Percentiles rank a stretch among this genome's conserved stretches.
Evolutionary conservation across 139 green algal species (phyloP).

Genomic region (Klebsormidium nitens): DNA sequence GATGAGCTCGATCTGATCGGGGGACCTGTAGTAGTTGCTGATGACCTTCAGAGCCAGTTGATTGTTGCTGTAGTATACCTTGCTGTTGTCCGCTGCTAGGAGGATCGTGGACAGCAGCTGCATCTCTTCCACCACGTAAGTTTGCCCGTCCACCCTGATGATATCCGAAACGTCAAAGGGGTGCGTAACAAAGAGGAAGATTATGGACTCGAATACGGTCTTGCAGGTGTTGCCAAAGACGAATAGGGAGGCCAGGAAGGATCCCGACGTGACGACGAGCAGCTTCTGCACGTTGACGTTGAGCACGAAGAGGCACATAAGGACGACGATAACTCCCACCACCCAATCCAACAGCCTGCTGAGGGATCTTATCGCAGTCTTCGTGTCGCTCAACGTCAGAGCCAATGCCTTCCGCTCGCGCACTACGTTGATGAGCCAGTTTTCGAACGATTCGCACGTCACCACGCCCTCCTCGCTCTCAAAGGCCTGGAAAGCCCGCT

Average conservation of each 20-base stretch:
- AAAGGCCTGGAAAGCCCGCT: slow-evolving; percentile 7
- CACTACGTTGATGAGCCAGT: slow-evolving; percentile 32
- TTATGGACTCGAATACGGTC: slow-evolving; percentile 45
- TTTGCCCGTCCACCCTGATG: no score
- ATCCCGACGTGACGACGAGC: slow-evolving; percentile 7
- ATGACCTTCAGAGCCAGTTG: no score
- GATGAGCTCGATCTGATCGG: no score
- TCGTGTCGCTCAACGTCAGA: slow-evolving; percentile 65
- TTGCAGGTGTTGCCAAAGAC: slow-evolving; percentile 33
- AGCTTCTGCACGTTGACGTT: slow-evolving; percentile 39
- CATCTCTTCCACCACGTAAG: slow-evolving; percentile 14
- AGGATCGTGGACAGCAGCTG: slow-evolving; percentile 11
- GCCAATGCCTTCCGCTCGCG: slow-evolving; percentile 69
- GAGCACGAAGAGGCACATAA: slow-evolving; percentile 57
- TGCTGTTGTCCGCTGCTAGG: no score
- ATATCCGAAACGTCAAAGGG: slow-evolving; percentile 71
- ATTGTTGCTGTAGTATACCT: no score
- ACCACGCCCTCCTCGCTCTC: slow-evolving; percentile 11
- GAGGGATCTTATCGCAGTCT: no score
- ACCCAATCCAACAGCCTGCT: no score
- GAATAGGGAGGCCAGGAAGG: slow-evolving; percentile 21
- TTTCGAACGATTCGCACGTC: slow-evolving; percentile 10
- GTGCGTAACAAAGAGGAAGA: slow-evolving; percentile 70
- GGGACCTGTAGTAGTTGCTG: no score
- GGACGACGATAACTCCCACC: slow-evolving; percentile 28